Evolutionary conservation across 225 moss, liverwort and hornwort species (phyloP).

Genomic region (Physcomitrium patens): DNA sequence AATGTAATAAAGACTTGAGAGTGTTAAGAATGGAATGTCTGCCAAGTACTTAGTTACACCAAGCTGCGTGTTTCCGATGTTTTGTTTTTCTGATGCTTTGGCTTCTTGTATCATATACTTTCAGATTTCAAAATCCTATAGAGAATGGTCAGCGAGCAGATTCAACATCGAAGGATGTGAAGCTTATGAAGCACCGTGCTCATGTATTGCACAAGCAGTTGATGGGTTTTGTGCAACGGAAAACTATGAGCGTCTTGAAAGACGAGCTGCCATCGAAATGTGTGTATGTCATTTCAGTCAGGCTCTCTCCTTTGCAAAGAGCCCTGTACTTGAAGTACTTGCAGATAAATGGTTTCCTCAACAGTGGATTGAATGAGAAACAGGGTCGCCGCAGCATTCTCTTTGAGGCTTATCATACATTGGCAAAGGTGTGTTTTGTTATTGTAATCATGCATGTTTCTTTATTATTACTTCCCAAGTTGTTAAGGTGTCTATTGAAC

Average conservation of each 20-base stretch:
- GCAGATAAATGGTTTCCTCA: constrained; percentile 68
- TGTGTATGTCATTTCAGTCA: constrained; percentile 92
- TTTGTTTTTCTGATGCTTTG: constrained; percentile 12
- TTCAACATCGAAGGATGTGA: constrained; percentile 81
- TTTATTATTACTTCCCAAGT: constrained; percentile 18
- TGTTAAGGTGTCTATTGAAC: constrained; percentile 20
- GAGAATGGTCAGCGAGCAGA: constrained; percentile 94
- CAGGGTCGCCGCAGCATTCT: constrained; percentile 50
- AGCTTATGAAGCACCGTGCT: constrained; percentile 82
- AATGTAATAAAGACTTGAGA: too few species aligned
- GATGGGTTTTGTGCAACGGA: constrained; percentile 93
- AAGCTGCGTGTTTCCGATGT: not conserved
- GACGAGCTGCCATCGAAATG: constrained; percentile 94
- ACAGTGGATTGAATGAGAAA: constrained; percentile 44
- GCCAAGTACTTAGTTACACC: too few species aligned
- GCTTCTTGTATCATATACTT: constrained; percentile 13
- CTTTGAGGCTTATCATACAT: constrained; percentile 85
- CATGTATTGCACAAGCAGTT: constrained; percentile 79
- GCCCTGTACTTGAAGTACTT: constrained; percentile 70
- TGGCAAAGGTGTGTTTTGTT: constrained; percentile 62
- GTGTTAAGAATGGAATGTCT: too few species aligned
- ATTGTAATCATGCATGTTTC: constrained; percentile 2
- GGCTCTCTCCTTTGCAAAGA: constrained; percentile 81
- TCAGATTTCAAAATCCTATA: constrained; percentile 90
- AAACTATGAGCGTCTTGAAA: constrained; percentile 77